These are phyloP conservation scores for Globisporangium apiculatum DNA, from an alignment of 352 stramenopile genomes.

Conservation along the genomic window DNA sequence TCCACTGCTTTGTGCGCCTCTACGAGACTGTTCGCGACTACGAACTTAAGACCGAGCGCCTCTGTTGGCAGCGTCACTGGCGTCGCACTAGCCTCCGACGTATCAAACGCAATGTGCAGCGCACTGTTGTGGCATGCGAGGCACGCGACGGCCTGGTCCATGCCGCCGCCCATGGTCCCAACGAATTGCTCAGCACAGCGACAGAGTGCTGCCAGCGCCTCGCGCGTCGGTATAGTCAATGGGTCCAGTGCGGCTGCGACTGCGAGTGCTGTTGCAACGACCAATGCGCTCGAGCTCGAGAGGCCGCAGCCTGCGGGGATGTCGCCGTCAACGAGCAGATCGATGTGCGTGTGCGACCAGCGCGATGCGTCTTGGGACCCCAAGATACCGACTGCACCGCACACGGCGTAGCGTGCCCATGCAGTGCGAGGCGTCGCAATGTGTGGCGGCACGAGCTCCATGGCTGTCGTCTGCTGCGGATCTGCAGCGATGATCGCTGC, in stretches of 20 bases:
- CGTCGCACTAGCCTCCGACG: slow-evolving; percentile 9
- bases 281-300: slow-evolving; percentile 75
- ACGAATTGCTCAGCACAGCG: slow-evolving; percentile 44
- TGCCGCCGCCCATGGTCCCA: slow-evolving; percentile 74
- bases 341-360: slow-evolving; percentile 2
- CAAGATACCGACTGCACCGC: slow-evolving; percentile 21
- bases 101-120: slow-evolving; percentile 56
- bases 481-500: background rate
- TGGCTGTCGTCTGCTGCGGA: too few species aligned
- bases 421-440: background rate
- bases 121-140: slow-evolving; percentile 39
- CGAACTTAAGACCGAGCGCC: slow-evolving; percentile 33
- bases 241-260: background rate
- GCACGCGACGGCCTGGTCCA: slow-evolving; percentile 76
- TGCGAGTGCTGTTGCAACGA: slow-evolving; percentile 59
- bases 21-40: slow-evolving; percentile 55
- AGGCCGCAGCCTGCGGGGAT: slow-evolving; percentile 67
- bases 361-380: background rate
- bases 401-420: slow-evolving; percentile 38
- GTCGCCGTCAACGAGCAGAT: slow-evolving; percentile 53
- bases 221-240: too few species aligned
- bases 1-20: slow-evolving; percentile 51
- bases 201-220: too few species aligned
- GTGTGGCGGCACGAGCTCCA: too few species aligned
- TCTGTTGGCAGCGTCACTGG: slow-evolving; percentile 24